Conservation (phyloP, 495 filamentous ascomycete genomes). For the Penicillium robsamsonii region DNA sequence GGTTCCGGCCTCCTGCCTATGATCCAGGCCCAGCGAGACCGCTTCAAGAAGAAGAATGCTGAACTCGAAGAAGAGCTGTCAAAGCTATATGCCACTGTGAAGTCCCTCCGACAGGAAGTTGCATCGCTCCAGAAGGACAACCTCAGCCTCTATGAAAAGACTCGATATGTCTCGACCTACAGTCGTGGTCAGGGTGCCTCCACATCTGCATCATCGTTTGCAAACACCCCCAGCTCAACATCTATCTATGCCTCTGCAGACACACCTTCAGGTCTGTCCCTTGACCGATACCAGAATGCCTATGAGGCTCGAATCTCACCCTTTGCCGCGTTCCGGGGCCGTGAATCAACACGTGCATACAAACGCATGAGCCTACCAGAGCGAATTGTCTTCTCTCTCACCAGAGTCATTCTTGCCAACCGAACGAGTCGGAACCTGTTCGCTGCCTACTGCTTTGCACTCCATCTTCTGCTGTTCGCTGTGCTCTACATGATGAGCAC, state of each 20-base stretch:
- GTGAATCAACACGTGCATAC: constrained; percentile 88
- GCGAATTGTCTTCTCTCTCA: constrained; percentile 84
- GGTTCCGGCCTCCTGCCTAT: constrained; percentile 93
- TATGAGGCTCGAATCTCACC: constrained; percentile 95
- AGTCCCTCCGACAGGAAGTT: constrained; percentile 86
- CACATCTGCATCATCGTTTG: constrained; percentile 71
- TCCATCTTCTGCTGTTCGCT: constrained; percentile 82
- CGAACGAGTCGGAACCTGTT: constrained; percentile 91
- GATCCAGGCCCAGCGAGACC: constrained; percentile 95
- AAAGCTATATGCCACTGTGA: constrained; percentile 75
- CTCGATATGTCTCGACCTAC: constrained; percentile 91
- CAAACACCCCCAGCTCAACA: constrained; percentile 70
- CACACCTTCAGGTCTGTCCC: constrained; percentile 59
- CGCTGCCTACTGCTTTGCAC: constrained; percentile 84
- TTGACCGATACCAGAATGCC: constrained; percentile 87
- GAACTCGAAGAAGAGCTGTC: constrained; percentile 91
- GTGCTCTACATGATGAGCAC: constrained; percentile 83
- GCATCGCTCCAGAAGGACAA: constrained; percentile 95
- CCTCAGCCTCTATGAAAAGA: constrained; percentile 95
- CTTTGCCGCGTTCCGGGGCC: constrained; percentile 90
- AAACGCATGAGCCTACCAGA: constrained; percentile 93
- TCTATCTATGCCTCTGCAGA: constrained; percentile 61
- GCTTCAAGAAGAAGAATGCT: constrained; percentile 93
- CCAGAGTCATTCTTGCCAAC: constrained; percentile 85
- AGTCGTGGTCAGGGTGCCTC: constrained; percentile 61